Evolutionary conservation across 768 basidiomycete species (phyloP).

Genomic region (Punctularia strigosozonata): DNA sequence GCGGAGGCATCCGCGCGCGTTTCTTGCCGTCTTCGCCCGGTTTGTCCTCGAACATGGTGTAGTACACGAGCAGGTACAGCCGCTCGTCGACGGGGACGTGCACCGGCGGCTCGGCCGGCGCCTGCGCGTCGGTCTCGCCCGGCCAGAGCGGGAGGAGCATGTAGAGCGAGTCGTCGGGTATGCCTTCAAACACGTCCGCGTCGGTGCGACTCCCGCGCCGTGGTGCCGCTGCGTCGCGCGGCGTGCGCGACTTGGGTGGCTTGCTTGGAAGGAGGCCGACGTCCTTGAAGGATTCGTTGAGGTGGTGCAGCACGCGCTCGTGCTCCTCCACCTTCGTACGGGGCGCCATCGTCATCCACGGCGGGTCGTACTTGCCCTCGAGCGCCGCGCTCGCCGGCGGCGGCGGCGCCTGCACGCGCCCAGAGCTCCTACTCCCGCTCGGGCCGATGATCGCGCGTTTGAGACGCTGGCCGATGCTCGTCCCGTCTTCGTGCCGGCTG

Average conservation of each 20-base stretch:
- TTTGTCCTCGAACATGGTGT: slow-evolving; percentile 43
- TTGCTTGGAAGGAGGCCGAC: slow-evolving; percentile 64
- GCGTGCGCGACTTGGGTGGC: slow-evolving; percentile 10
- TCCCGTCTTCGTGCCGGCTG: too few relatives aligned
- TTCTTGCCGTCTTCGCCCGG: slow-evolving; percentile 29
- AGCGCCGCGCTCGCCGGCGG: slow-evolving; percentile 8
- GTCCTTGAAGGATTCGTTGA: slow-evolving; percentile 69
- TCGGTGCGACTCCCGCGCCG: slow-evolving; percentile 7
- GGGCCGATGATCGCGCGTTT: too few relatives aligned
- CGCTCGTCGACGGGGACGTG: slow-evolving; percentile 38
- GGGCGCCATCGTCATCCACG: slow-evolving; percentile 58
- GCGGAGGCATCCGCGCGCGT: slow-evolving; percentile 19
- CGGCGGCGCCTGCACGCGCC: too few relatives aligned
- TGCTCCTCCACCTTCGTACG: slow-evolving; percentile 58
- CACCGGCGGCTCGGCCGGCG: slow-evolving; percentile 10
- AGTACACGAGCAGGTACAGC: slow-evolving; percentile 72
- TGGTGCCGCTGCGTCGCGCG: too few relatives aligned
- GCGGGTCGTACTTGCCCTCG: slow-evolving; percentile 26
- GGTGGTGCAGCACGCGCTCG: slow-evolving; percentile 52
- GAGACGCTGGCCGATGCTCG: too few relatives aligned
- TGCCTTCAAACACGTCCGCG: slow-evolving; percentile 39
- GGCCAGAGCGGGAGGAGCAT: slow-evolving; percentile 86
- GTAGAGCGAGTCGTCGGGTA: slow-evolving; percentile 61
- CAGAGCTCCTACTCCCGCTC: too few relatives aligned
- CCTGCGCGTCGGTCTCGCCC: slow-evolving; percentile 43